These are phyloP conservation scores for Guyanaporus albipodus DNA, from an alignment of 768 basidiomycete genomes.

Conservation along the genomic window DNA sequence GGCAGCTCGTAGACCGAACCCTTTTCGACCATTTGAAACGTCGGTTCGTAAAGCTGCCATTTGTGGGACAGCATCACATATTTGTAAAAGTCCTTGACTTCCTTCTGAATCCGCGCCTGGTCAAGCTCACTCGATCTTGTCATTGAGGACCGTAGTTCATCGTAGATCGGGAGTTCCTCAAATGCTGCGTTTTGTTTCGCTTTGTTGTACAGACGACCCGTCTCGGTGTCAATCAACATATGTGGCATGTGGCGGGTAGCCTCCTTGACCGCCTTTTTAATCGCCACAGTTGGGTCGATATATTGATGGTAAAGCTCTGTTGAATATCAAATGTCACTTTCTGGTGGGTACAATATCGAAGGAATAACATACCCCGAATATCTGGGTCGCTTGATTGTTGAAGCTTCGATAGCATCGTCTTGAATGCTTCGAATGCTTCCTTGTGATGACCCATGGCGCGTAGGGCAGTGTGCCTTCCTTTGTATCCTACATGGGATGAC, in stretches of 20 bases:
- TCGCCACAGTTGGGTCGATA: not conserved
- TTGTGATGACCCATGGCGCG: no score
- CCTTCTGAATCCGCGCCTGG: not conserved
- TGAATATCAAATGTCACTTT: no score
- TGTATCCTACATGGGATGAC: no score
- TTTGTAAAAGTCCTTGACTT: not conserved
- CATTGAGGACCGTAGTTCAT: conserved; percentile 3
- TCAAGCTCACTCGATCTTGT: not conserved
- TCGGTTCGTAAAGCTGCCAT: not conserved
- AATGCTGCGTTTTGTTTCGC: conserved; percentile 3
- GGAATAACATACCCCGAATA: no score
- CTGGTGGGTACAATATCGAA: no score
- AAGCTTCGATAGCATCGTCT: not conserved
- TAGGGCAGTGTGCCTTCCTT: no score
- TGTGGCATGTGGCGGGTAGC: not conserved
- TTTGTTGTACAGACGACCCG: conserved; percentile 2
- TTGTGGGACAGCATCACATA: conserved; percentile 8
- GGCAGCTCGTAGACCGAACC: not conserved
- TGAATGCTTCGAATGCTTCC: not conserved
- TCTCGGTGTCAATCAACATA: conserved; percentile 2
- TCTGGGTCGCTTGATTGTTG: no score
- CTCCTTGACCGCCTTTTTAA: not conserved
- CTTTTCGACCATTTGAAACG: not conserved
- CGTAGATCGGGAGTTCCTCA: not conserved
- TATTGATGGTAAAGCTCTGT: not conserved